Evolutionary conservation across 805 yeast genomes (phyloP).

Genomic region (Candida takata): DNA sequence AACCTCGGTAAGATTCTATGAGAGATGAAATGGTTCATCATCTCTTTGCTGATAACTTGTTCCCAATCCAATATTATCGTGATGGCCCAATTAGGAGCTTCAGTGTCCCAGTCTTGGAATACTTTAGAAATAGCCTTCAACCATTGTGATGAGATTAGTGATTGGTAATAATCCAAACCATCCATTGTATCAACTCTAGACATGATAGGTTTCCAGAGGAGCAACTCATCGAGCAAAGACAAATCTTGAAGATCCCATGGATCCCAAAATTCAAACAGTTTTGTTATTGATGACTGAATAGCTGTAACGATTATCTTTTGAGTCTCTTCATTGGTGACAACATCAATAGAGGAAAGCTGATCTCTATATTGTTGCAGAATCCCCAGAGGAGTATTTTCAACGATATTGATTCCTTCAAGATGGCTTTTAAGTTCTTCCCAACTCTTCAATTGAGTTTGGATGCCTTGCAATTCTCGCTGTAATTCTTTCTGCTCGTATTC

Average conservation of each 20-base stretch:
- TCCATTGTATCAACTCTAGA: constrained; percentile 4
- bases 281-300: constrained; percentile 12
- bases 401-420: not conserved
- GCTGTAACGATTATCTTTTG: constrained; percentile 1
- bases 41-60: constrained; percentile 26
- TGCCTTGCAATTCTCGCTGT: not conserved
- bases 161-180: constrained; percentile 26
- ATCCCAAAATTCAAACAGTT: constrained; percentile 29
- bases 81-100: constrained; percentile 33
- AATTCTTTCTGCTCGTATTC: constrained; percentile 7
- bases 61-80: constrained; percentile 36
- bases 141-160: constrained; percentile 31
- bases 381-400: not conserved
- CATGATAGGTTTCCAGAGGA: constrained; percentile 21
- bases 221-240: constrained; percentile 25
- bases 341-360: not conserved
- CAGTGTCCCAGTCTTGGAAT: constrained; percentile 32
- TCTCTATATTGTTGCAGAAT: not conserved
- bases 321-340: not conserved
- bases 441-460: not conserved
- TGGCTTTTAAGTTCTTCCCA: not conserved
- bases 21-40: constrained; percentile 24
- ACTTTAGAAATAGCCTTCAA: constrained; percentile 25
- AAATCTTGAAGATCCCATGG: constrained; percentile 28
- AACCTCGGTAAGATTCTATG: constrained; percentile 34